Evolutionary conservation across 202 grass and related monocot species (phyloP).

Genomic region (Saccharum hybrid): DNA sequence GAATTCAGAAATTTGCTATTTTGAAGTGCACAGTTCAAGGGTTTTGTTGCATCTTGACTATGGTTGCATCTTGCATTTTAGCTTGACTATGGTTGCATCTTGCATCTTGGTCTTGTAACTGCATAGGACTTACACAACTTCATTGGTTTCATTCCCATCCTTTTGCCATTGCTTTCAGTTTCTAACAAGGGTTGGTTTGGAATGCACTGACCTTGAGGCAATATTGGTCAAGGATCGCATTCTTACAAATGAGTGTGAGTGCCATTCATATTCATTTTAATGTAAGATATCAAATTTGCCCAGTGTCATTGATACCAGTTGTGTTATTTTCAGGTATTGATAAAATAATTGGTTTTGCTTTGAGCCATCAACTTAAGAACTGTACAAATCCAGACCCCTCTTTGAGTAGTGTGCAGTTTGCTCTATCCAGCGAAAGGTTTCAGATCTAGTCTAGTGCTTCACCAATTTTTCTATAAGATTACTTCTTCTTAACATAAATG

Average conservation of each 20-base stretch:
- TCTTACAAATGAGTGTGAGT: constrained; percentile 96
- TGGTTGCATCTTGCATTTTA: constrained; percentile 19
- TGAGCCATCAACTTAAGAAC: constrained; percentile 78
- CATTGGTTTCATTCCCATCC: constrained; percentile 1
- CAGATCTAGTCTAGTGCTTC: constrained; percentile 30
- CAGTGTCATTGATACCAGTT: constrained; percentile 36
- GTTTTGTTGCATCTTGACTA: constrained; percentile 29
- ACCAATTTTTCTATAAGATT: constrained; percentile 32
- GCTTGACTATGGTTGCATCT: constrained; percentile 10
- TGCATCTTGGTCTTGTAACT: constrained; percentile 28
- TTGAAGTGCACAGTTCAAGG: constrained; percentile 14
- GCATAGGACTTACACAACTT: constrained; percentile 1
- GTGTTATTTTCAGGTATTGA: constrained; percentile 71
- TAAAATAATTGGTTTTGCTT: constrained; percentile 93
- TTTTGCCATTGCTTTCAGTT: constrained; percentile 67
- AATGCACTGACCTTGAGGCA: constrained; percentile 71
- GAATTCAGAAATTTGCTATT: constrained; percentile 4
- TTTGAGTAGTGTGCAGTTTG: constrained; percentile 49
- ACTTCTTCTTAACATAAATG: not conserved
- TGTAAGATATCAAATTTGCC: constrained; percentile 17
- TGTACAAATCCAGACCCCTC: constrained; percentile 43
- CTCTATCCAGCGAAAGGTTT: constrained; percentile 81
- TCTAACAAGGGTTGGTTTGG: constrained; percentile 67
- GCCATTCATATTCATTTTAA: constrained; percentile 36
- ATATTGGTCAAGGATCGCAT: constrained; percentile 80